phyloP scores from a whole-genome alignment of 768 basidiomycete species.

The Lactarius evosmus region DNA sequence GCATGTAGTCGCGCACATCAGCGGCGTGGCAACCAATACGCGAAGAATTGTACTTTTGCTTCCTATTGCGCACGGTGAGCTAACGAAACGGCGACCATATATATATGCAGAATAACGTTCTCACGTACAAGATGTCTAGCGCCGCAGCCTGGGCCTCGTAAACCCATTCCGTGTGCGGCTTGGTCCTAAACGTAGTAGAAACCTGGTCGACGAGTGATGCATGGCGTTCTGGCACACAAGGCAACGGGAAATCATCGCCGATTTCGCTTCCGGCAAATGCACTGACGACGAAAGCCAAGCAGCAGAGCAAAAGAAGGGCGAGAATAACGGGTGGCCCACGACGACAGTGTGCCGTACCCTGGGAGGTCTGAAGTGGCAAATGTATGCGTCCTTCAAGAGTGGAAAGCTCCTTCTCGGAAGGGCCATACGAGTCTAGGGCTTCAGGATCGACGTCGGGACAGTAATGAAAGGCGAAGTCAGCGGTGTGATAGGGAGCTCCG shows the following conservation, averaged over 20 bases:
- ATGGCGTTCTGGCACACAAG: conserved; percentile 3
- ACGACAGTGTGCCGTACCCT: neutral
- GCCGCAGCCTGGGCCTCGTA: neutral
- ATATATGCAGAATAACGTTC: neutral
- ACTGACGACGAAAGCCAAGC: conserved; percentile 10
- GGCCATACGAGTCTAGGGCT: neutral
- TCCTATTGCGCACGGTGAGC: neutral
- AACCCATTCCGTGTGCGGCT: neutral
- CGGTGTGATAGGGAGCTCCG: conserved; percentile 17
- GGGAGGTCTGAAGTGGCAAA: neutral
- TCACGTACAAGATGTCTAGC: neutral
- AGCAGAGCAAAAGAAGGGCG: neutral
- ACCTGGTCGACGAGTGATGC: neutral
- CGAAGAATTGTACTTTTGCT: neutral
- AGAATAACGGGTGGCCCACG: conserved; percentile 3
- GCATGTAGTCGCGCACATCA: conserved; percentile 3
- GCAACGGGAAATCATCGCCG: neutral
- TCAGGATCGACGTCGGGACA: conserved; percentile 10
- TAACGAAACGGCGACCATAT: neutral
- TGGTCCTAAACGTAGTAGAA: neutral
- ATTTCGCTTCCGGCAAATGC: neutral
- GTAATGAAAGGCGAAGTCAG: neutral
- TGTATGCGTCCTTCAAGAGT: neutral
- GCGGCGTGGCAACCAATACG: neutral
- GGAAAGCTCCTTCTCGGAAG: neutral